Percentiles rank a stretch among this genome's conserved stretches.
These are phyloP conservation scores for Nectriaceae sp. DNA, from an alignment of 2,329 filamentous ascomycete genomes.

Conservation along the genomic window DNA sequence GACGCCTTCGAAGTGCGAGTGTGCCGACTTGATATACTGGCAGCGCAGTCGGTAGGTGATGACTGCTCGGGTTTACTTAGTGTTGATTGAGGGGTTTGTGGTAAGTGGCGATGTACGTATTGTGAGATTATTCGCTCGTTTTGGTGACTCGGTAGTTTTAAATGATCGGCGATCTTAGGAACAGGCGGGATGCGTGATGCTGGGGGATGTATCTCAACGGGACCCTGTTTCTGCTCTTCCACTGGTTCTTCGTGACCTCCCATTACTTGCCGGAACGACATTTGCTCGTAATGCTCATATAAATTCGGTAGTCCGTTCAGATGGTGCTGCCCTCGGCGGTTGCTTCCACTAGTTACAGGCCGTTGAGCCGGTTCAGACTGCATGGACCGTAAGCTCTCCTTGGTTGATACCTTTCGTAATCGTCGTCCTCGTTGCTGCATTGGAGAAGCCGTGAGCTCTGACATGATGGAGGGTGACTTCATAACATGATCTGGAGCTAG, in stretches of 20 bases:
- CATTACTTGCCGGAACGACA: constrained; percentile 49
- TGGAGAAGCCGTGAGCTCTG: constrained; percentile 34
- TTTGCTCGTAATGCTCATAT: constrained; percentile 61
- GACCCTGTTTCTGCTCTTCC: constrained; percentile 14
- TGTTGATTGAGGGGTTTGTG: constrained; percentile 23
- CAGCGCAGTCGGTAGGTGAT: constrained; percentile 43
- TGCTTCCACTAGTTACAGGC: constrained; percentile 29
- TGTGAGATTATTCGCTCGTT: constrained; percentile 27
- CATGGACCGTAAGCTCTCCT: constrained; percentile 35
- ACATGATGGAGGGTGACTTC: constrained; percentile 46
- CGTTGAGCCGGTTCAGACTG: constrained; percentile 21
- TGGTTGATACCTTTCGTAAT: constrained; percentile 38
- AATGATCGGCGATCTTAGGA: constrained; percentile 16
- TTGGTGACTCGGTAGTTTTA: constrained; percentile 15
- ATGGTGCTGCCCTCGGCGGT: constrained; percentile 24
- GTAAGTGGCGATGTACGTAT: constrained; percentile 25
- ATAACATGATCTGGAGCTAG: constrained; percentile 40
- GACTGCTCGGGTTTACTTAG: constrained; percentile 26
- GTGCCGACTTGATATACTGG: constrained; percentile 57
- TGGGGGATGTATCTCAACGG: not conserved
- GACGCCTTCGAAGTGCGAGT: constrained; percentile 57
- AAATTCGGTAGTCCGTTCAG: constrained; percentile 49
- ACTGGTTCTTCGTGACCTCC: constrained; percentile 21
- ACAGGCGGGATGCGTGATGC: not conserved
- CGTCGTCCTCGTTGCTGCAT: constrained; percentile 27